Conservation (phyloP, 2,329 filamentous ascomycete genomes). For the Mycosphaerella sp. region DNA sequence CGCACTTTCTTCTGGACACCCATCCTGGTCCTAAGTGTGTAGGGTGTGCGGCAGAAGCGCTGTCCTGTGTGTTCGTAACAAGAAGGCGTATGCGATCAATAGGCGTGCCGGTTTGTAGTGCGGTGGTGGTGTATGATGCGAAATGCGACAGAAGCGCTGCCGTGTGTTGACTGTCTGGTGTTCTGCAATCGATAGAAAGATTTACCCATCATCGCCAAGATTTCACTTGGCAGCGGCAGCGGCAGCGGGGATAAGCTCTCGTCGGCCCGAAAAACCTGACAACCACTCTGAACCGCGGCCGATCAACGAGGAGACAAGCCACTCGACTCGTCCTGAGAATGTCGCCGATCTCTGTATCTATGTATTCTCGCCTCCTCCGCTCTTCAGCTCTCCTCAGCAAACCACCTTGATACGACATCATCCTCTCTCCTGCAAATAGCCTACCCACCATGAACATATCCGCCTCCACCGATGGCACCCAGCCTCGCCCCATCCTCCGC, state of each 20-base stretch:
- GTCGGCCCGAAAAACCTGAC: not conserved
- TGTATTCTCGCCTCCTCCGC: not conserved
- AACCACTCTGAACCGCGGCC: not conserved
- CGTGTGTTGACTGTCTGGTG: no score
- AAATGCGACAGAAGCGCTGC: no score
- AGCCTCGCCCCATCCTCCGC: constrained; percentile 49
- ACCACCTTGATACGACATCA: not conserved
- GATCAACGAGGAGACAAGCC: not conserved
- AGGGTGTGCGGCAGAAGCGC: no score
- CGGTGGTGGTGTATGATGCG: no score
- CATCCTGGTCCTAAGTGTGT: constrained; percentile 48
- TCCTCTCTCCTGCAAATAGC: not conserved
- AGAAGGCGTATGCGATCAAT: no score
- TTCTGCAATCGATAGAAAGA: no score
- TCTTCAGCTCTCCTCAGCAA: not conserved
- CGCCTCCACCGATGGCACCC: constrained; percentile 10
- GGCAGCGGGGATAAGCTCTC: not conserved
- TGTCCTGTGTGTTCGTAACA: no score
- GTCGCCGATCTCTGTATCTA: constrained; percentile 4
- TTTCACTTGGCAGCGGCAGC: no score
- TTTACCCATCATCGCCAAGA: no score
- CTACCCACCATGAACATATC: constrained; percentile 7
- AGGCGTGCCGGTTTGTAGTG: no score
- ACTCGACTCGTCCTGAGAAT: not conserved
- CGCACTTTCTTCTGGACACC: constrained; percentile 83